Evolutionary conservation across 805 yeast genomes (phyloP).

Genomic region (Candida broadrunensis): DNA sequence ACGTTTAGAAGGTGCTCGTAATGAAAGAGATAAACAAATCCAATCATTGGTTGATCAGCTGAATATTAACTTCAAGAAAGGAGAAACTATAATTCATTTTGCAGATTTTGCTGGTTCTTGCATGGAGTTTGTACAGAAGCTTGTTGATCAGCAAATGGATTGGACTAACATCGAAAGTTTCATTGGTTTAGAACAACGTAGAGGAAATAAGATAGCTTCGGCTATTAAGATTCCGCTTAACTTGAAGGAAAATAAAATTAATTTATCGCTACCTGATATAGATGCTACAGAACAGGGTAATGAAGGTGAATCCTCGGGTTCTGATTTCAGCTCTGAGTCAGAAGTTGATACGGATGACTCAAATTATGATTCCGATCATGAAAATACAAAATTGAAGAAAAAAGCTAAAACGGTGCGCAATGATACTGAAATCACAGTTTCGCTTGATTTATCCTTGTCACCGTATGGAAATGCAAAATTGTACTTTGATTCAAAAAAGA

Average conservation of each 20-base stretch:
- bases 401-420: background rate
- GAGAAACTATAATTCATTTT: slow-evolving; percentile 66
- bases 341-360: slow-evolving; percentile 13
- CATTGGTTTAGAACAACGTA: slow-evolving; percentile 64
- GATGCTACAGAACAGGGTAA: slow-evolving; percentile 25
- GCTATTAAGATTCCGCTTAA: slow-evolving; percentile 66
- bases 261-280: slow-evolving; percentile 51
- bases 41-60: slow-evolving; percentile 64
- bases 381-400: slow-evolving; percentile 2
- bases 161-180: slow-evolving; percentile 86
- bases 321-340: slow-evolving; percentile 10
- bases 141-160: slow-evolving; percentile 84
- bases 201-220: slow-evolving; percentile 62
- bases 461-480: slow-evolving; percentile 87
- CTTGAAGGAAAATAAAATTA: slow-evolving; percentile 64
- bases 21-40: slow-evolving; percentile 69
- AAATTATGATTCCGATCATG: slow-evolving; percentile 16
- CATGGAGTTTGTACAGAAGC: slow-evolving; percentile 58
- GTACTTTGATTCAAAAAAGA: slow-evolving; percentile 74
- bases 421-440: slow-evolving; percentile 35
- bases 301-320: slow-evolving; percentile 3
- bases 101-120: slow-evolving; percentile 74
- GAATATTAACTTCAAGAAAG: slow-evolving; percentile 60
- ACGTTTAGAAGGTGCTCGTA: slow-evolving; percentile 69
- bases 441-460: slow-evolving; percentile 65